phyloP scores from a whole-genome alignment of 1,284 basidiomycete species.

The Taiwanofungus camphoratus region DNA sequence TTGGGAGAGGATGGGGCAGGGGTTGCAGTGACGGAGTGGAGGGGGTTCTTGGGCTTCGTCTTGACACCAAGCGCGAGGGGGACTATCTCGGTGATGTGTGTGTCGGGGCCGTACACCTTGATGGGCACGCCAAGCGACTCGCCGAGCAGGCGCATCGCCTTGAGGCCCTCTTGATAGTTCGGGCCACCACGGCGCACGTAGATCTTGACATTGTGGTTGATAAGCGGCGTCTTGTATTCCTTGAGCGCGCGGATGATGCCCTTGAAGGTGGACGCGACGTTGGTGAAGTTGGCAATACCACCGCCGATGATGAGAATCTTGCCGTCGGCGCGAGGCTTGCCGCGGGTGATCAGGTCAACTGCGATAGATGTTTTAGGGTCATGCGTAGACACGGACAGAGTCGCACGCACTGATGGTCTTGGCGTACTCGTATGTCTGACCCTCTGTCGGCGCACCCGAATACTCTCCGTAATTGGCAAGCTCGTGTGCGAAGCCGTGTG shows the following conservation, averaged over 20 bases:
- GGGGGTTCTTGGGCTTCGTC: constrained; percentile 33
- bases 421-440: constrained; percentile 98
- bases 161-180: constrained; percentile 99
- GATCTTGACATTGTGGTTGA: constrained; percentile 84
- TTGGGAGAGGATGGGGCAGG: constrained; percentile 33
- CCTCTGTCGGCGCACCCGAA: constrained; percentile 97
- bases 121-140: constrained; percentile 98
- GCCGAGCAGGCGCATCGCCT: constrained; percentile 97
- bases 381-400: background rate
- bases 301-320: constrained; percentile 99
- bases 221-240: constrained; percentile 85
- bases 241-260: constrained; percentile 97
- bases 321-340: constrained; percentile 76
- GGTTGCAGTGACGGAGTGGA: constrained; percentile 36
- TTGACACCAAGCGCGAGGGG: constrained; percentile 92
- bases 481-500: constrained; percentile 94
- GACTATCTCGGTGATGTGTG: constrained; percentile 98
- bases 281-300: constrained; percentile 99
- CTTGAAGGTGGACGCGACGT: constrained; percentile 99
- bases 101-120: constrained; percentile 96
- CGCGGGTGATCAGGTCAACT: constrained; percentile 95
- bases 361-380: constrained; percentile 3
- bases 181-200: constrained; percentile 98
- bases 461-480: constrained; percentile 99
- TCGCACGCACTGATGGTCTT: constrained; percentile 83